These are phyloP conservation scores for Herpetomonas tarakana DNA, from an alignment of 208 protist species.

Conservation along the genomic window DNA sequence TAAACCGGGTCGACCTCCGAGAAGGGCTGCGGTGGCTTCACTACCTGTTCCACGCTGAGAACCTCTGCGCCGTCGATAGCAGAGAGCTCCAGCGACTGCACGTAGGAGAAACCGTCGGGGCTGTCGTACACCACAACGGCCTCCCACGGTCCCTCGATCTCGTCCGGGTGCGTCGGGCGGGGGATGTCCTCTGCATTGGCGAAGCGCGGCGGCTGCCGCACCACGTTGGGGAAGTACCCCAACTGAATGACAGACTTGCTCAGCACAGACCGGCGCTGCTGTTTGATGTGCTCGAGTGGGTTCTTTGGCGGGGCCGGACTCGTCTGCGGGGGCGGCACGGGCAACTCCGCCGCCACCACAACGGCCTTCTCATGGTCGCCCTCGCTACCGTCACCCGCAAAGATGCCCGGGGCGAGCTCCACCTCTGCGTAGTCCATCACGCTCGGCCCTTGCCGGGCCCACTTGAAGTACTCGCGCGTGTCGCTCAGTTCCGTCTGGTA, in stretches of 20 bases:
- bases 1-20: constrained; percentile 64
- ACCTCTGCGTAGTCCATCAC: constrained; percentile 68
- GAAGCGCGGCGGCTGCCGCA: constrained; percentile 36
- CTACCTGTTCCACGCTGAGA: constrained; percentile 34
- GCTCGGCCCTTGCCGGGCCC: constrained; percentile 31
- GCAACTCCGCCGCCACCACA: constrained; percentile 50
- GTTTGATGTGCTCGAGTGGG: constrained; percentile 75
- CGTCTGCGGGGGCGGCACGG: constrained; percentile 62
- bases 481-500: constrained; percentile 71
- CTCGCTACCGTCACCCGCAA: constrained; percentile 11
- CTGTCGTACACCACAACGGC: constrained; percentile 76
- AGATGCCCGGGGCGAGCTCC: constrained; percentile 80
- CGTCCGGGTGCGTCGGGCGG: constrained; percentile 83
- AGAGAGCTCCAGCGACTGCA: constrained; percentile 51
- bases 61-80: constrained; percentile 70
- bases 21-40: constrained; percentile 41
- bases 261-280: constrained; percentile 52
- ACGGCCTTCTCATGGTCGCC: too few species aligned
- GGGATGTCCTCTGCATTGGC: constrained; percentile 39
- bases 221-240: constrained; percentile 85
- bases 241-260: constrained; percentile 74
- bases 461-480: constrained; percentile 79
- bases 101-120: constrained; percentile 64
- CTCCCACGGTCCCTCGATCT: constrained; percentile 89
- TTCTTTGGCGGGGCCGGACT: constrained; percentile 39